These are phyloP conservation scores for Corylus avellana DNA, from an alignment of 306 rosid genomes.

Conservation along the genomic window DNA sequence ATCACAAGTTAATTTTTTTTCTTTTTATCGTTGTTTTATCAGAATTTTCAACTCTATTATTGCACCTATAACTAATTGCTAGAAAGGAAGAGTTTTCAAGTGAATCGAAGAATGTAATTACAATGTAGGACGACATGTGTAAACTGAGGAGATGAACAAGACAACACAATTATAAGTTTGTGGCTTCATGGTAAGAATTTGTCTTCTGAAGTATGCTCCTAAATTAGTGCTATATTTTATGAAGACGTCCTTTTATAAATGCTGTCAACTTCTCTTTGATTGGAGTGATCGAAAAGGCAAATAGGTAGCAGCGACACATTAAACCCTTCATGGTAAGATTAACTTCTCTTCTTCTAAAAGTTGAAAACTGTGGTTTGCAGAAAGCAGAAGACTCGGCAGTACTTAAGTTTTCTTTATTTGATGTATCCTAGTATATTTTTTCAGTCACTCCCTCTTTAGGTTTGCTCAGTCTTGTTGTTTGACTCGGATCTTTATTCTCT, in stretches of 20 bases:
- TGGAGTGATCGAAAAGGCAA: not conserved
- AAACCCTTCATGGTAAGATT: not conserved
- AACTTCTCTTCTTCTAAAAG: not conserved
- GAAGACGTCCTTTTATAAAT: not conserved
- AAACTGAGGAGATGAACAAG: too few relatives aligned
- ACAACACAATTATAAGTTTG: too few relatives aligned
- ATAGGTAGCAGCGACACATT: not conserved
- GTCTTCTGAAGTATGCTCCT: too few relatives aligned
- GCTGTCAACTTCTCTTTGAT: not conserved
- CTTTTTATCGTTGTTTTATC: too few relatives aligned
- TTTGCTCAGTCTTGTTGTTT: not conserved
- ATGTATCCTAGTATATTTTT: not conserved
- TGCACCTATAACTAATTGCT: too few relatives aligned
- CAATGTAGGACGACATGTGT: too few relatives aligned
- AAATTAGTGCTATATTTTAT: not conserved
- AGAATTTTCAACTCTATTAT: too few relatives aligned
- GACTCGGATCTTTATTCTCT: not conserved
- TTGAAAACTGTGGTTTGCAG: not conserved
- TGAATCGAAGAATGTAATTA: too few relatives aligned
- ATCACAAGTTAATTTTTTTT: too few relatives aligned
- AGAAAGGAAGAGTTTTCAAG: too few relatives aligned
- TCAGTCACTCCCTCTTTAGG: too few relatives aligned
- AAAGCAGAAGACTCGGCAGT: not conserved
- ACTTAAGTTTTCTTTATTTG: not conserved
- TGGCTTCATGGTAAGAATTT: too few relatives aligned